Percentiles rank a stretch among this genome's conserved stretches.
These are phyloP conservation scores for Krasilnikovozyma curviuscula DNA, from an alignment of 768 basidiomycete genomes.

Conservation along the genomic window DNA sequence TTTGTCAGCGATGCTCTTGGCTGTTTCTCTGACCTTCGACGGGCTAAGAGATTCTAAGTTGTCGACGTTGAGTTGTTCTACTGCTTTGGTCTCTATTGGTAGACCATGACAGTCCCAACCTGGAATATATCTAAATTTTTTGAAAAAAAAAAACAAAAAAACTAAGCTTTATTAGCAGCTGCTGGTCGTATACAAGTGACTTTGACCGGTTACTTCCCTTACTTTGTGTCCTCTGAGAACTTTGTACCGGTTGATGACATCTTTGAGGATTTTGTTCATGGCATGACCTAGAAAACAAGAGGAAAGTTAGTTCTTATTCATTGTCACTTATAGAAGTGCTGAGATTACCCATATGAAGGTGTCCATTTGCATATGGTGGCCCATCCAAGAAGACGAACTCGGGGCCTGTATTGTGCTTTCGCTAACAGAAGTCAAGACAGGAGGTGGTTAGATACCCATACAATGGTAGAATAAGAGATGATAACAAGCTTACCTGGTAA, in stretches of 20 bases:
- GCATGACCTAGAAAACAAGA: constrained; percentile 51
- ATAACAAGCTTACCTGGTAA: too few relatives aligned
- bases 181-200: constrained; percentile 4
- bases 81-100: constrained; percentile 86
- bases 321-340: too few relatives aligned
- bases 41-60: constrained; percentile 41
- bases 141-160: background rate
- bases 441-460: too few relatives aligned
- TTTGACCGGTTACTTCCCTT: constrained; percentile 42
- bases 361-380: constrained; percentile 92
- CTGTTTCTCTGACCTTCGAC: constrained; percentile 45
- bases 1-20: constrained; percentile 47
- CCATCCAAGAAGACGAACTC: constrained; percentile 83
- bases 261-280: constrained; percentile 87
- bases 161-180: constrained; percentile 1
- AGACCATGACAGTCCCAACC: constrained; percentile 98
- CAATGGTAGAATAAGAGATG: too few relatives aligned
- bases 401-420: constrained; percentile 40
- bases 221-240: constrained; percentile 56
- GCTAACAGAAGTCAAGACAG: background rate
- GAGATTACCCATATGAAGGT: constrained; percentile 70
- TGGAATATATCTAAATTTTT: constrained; percentile 53
- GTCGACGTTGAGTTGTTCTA: constrained; percentile 52
- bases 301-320: background rate
- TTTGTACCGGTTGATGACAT: constrained; percentile 80